phyloP scores from a whole-genome alignment of 2,329 filamentous ascomycete species.

The Phialophora expanda region DNA sequence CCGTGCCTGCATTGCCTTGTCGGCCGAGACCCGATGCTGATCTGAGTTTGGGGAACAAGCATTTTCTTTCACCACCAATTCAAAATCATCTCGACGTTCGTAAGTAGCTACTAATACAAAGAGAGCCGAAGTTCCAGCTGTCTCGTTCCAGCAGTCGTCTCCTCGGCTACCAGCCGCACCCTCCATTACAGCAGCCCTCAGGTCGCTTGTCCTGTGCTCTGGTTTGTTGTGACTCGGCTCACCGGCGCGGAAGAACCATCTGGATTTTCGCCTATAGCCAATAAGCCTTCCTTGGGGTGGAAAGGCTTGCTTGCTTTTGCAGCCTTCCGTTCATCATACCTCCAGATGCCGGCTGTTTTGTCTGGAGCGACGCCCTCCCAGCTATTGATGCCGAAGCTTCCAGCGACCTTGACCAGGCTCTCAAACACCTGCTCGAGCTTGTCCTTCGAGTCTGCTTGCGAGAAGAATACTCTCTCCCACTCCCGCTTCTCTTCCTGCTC shows the following conservation, averaged over 20 bases:
- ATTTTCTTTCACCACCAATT: neutral
- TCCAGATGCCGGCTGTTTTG: slow-evolving; percentile 73
- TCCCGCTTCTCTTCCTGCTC: slow-evolving; percentile 74
- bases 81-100: neutral
- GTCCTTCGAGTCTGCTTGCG: slow-evolving; percentile 42
- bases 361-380: slow-evolving; percentile 59
- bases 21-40: neutral
- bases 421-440: slow-evolving; percentile 48
- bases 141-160: neutral
- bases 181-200: slow-evolving; percentile 5
- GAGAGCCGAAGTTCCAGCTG: neutral
- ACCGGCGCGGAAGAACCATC: slow-evolving; percentile 36
- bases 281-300: slow-evolving; percentile 46
- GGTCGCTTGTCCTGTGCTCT: slow-evolving; percentile 16
- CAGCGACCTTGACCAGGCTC: slow-evolving; percentile 50
- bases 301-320: slow-evolving; percentile 50
- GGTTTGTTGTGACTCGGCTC: slow-evolving; percentile 35
- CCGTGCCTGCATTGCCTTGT: neutral
- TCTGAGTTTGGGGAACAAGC: neutral
- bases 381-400: slow-evolving; percentile 42
- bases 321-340: slow-evolving; percentile 65
- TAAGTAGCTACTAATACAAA: slow-evolving; percentile 15
- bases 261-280: slow-evolving; percentile 47
- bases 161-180: neutral
- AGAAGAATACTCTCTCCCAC: slow-evolving; percentile 88